Conservation (phyloP, 257 asterid genomes). For the Ilex aquifolium region DNA sequence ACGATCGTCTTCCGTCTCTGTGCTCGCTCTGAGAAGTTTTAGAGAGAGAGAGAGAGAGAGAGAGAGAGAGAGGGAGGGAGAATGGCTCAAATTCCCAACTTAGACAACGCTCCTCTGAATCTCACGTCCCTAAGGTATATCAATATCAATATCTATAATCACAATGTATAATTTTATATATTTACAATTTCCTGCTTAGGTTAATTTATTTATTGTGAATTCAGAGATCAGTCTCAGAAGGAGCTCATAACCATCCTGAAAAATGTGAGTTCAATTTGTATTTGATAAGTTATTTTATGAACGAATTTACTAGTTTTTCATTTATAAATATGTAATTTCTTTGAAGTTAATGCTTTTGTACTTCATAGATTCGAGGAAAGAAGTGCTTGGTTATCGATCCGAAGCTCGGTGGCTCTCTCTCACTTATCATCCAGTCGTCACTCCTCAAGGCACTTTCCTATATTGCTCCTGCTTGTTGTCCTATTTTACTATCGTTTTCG, state of each 20-base stretch:
- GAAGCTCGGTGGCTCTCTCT: conserved; percentile 89
- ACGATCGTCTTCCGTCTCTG: neutral
- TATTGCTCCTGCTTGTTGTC: neutral
- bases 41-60: conserved; percentile 11
- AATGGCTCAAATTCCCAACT: conserved; percentile 86
- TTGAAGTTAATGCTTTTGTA: conserved; percentile 4
- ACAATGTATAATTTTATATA: neutral
- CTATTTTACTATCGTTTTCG: conserved; percentile 2
- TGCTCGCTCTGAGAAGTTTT: conserved; percentile 1
- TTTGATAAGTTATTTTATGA: neutral
- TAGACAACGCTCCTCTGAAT: conserved; percentile 88
- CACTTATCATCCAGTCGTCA: conserved; percentile 74
- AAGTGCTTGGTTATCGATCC: conserved; percentile 93
- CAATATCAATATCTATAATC: neutral
- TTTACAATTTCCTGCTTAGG: no score
- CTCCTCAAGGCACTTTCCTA: conserved; percentile 59
- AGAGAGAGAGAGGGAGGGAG: neutral
- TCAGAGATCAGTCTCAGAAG: conserved; percentile 74
- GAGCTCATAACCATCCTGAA: conserved; percentile 67
- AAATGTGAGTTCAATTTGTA: conserved; percentile 48
- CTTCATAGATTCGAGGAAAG: conserved; percentile 74
- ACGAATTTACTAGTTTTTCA: neutral
- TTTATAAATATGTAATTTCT: neutral
- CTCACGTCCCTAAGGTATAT: conserved; percentile 59
- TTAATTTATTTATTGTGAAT: conserved; percentile 2